phyloP scores from a whole-genome alignment of 805 yeast species.

The Clavispora phyllophila region DNA sequence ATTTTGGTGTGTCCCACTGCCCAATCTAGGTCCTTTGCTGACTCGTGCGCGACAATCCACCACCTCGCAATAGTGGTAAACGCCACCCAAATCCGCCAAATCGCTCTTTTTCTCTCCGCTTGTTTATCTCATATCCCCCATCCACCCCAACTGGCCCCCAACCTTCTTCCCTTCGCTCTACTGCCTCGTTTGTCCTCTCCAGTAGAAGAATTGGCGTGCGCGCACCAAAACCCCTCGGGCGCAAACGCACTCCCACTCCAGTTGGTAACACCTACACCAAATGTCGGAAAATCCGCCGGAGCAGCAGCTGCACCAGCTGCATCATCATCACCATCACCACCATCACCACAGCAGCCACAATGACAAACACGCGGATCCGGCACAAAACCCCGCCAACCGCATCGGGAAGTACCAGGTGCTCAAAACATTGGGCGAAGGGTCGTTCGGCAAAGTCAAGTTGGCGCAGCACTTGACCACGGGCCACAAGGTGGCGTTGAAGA shows the following conservation, averaged over 20 bases:
- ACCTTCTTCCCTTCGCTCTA: too few relatives aligned
- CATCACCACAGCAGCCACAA: slow-evolving; percentile 7
- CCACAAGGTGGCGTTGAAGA: slow-evolving; percentile 87
- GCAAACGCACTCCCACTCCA: slow-evolving; percentile 1
- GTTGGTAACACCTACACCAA: not conserved
- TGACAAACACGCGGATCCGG: slow-evolving; percentile 16
- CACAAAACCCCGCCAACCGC: slow-evolving; percentile 36
- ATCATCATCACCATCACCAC: slow-evolving; percentile 1
- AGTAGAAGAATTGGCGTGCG: too few relatives aligned
- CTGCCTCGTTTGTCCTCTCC: too few relatives aligned
- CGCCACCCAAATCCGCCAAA: too few relatives aligned
- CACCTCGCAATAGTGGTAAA: too few relatives aligned
- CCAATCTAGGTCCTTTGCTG: too few relatives aligned
- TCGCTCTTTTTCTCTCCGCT: too few relatives aligned
- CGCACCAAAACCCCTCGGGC: slow-evolving; percentile 1
- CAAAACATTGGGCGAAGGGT: slow-evolving; percentile 92
- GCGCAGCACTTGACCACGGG: slow-evolving; percentile 89
- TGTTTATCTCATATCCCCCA: too few relatives aligned
- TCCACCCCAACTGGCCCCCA: too few relatives aligned
- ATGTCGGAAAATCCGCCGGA: slow-evolving; percentile 11
- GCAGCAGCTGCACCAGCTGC: not conserved
- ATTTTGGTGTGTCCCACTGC: too few relatives aligned
- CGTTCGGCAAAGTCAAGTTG: slow-evolving; percentile 91
- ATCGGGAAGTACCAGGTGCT: slow-evolving; percentile 93
- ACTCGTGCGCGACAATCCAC: too few relatives aligned